Percentiles rank a stretch among this genome's conserved stretches.
Conservation (phyloP, 306 rosid genomes). For the Leucaena leucocephala region DNA sequence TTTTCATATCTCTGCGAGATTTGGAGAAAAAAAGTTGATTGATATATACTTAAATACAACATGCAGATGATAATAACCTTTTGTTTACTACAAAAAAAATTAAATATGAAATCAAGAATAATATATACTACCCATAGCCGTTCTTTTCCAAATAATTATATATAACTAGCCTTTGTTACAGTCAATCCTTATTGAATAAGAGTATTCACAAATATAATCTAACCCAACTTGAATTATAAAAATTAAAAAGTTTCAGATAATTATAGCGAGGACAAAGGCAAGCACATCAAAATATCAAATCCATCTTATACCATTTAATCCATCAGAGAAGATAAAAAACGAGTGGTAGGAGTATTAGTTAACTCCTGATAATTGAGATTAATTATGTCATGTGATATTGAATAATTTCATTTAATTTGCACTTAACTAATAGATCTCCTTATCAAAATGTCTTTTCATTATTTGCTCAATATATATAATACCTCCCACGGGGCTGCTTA, state of each 20-base stretch:
- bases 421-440: not conserved
- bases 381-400: not conserved
- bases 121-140: not conserved
- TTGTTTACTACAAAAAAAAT: not conserved
- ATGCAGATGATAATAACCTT: not conserved
- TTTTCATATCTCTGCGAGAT: not conserved
- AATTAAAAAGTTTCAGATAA: not conserved
- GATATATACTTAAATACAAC: not conserved
- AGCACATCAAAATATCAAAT: slow-evolving; percentile 29
- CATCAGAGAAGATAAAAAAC: slow-evolving; percentile 8
- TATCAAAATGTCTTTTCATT: not conserved
- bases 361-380: not conserved
- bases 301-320: slow-evolving; percentile 4
- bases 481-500: not conserved
- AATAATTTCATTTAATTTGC: not conserved
- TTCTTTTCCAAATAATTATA: too few relatives aligned
- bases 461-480: not conserved
- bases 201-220: not conserved
- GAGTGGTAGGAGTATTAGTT: not conserved
- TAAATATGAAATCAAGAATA: too few relatives aligned
- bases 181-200: not conserved
- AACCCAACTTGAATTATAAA: not conserved
- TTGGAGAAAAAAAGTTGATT: not conserved
- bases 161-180: not conserved
- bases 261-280: slow-evolving; percentile 5